Percentiles rank a stretch among this genome's conserved stretches.
phyloP scores from a whole-genome alignment of 1,284 basidiomycete species.

The Dichomitus squalens region DNA sequence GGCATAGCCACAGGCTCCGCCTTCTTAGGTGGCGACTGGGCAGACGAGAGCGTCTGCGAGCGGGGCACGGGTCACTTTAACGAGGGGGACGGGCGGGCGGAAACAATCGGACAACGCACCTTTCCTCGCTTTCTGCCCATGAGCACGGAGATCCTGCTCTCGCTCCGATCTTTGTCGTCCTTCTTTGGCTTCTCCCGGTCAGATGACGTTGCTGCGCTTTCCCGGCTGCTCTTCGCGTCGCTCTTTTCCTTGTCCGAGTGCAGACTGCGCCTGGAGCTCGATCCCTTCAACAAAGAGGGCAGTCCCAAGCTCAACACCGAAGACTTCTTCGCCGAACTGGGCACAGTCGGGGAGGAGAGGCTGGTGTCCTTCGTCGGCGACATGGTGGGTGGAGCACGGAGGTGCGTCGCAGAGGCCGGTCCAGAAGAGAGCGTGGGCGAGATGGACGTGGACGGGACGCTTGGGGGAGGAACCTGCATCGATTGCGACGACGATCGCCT shows the following conservation, averaged over 20 bases:
- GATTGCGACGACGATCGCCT: conserved; percentile 90
- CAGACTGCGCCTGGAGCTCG: conserved; percentile 78
- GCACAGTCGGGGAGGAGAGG: conserved; percentile 54
- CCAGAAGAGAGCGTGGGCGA: conserved; percentile 59
- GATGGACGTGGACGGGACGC: conserved; percentile 28
- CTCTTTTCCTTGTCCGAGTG: conserved; percentile 66
- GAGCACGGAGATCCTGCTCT: conserved; percentile 84
- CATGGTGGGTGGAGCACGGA: conserved; percentile 41
- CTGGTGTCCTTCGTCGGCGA: conserved; percentile 53
- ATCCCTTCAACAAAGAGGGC: conserved; percentile 80
- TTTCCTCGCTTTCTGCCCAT: conserved; percentile 92
- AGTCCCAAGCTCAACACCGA: conserved; percentile 77
- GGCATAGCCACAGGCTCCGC: conserved; percentile 70
- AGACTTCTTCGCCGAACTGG: conserved; percentile 69
- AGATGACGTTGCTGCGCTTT: conserved; percentile 39
- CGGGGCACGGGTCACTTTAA: conserved; percentile 4
- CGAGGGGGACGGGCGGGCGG: background rate
- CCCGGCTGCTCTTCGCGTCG: conserved; percentile 48
- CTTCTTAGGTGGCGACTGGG: conserved; percentile 66
- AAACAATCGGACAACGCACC: conserved; percentile 47
- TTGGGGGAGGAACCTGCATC: conserved; percentile 52
- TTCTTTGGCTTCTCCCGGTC: conserved; percentile 70
- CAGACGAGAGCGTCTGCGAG: conserved; percentile 80
- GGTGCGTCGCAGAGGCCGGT: conserved; percentile 40
- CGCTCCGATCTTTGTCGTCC: conserved; percentile 80